Percentiles rank a stretch among this genome's conserved stretches.
Conservation (phyloP, 177 flowering plant genomes). For the Vitis hybrid region DNA sequence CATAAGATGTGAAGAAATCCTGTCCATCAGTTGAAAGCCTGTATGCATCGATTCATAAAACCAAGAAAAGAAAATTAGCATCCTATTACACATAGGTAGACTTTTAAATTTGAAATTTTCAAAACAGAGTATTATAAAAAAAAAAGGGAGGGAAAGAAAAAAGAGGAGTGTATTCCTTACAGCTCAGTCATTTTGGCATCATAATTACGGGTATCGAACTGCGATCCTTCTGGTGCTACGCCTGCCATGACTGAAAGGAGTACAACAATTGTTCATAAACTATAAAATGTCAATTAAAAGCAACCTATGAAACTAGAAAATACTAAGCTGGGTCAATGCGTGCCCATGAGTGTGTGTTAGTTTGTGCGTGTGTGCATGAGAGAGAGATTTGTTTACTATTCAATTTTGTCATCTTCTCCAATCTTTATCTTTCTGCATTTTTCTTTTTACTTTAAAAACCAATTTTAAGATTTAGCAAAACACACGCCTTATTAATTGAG, state of each 20-base stretch:
- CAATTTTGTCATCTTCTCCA: too few species aligned
- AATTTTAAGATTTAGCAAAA: too few species aligned
- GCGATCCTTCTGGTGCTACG: constrained; percentile 54
- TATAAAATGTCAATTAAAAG: neutral
- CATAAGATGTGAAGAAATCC: constrained; percentile 61
- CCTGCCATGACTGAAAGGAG: constrained; percentile 47
- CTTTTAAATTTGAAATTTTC: neutral
- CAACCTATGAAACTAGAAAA: neutral
- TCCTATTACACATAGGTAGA: neutral
- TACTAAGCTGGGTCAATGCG: neutral
- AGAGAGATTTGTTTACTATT: too few species aligned
- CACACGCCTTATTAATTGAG: too few species aligned
- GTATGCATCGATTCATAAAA: constrained; percentile 13
- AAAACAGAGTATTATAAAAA: neutral
- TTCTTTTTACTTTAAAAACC: too few species aligned
- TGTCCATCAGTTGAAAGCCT: constrained; percentile 56
- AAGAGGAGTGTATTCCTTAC: constrained; percentile 26
- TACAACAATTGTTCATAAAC: neutral
- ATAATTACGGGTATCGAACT: constrained; percentile 55
- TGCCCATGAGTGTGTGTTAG: too few species aligned
- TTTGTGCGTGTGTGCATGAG: too few species aligned
- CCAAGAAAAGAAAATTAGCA: constrained; percentile 2
- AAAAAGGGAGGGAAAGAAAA: neutral
- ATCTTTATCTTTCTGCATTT: too few species aligned
- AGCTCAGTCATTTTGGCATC: constrained; percentile 66